These are phyloP conservation scores for Claviceps maximensis DNA, from an alignment of 2,329 filamentous ascomycete species.

Conservation along the genomic window DNA sequence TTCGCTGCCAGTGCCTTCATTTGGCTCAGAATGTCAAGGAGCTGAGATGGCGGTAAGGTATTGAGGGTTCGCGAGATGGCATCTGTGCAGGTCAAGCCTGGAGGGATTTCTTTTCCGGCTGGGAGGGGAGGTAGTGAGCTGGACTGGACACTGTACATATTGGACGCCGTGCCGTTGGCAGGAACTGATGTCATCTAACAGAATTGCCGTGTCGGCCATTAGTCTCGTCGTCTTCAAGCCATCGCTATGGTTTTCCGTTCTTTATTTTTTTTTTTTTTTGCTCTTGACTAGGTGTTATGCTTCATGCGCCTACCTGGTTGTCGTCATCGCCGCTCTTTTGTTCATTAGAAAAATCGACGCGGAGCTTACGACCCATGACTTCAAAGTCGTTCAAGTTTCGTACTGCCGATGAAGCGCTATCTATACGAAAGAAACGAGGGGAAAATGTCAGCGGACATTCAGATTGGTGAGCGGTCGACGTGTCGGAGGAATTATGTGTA, in stretches of 20 bases:
- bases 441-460: constrained; percentile 8
- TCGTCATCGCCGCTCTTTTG: constrained; percentile 57
- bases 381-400: constrained; percentile 93
- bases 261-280: no score
- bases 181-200: constrained; percentile 11
- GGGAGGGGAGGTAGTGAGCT: constrained; percentile 67
- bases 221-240: not conserved
- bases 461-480: no score
- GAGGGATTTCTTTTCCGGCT: constrained; percentile 68
- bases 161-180: constrained; percentile 20
- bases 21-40: constrained; percentile 85
- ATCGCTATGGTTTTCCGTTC: not conserved
- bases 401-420: constrained; percentile 81
- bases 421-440: constrained; percentile 18
- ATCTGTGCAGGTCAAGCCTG: constrained; percentile 72
- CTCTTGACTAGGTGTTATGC: not conserved
- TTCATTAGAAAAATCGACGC: constrained; percentile 94
- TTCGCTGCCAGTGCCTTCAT: constrained; percentile 82
- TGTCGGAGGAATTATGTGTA: no score
- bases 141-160: constrained; percentile 20
- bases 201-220: not conserved
- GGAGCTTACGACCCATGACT: constrained; percentile 84
- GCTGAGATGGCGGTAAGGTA: constrained; percentile 72
- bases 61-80: constrained; percentile 85
- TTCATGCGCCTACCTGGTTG: constrained; percentile 8